A percentile compares a stretch with the other conserved stretches of the same genome.
These are phyloP conservation scores for Suhomyces panamericanus DNA, from an alignment of 1,139 yeast genomes.

Conservation along the genomic window DNA sequence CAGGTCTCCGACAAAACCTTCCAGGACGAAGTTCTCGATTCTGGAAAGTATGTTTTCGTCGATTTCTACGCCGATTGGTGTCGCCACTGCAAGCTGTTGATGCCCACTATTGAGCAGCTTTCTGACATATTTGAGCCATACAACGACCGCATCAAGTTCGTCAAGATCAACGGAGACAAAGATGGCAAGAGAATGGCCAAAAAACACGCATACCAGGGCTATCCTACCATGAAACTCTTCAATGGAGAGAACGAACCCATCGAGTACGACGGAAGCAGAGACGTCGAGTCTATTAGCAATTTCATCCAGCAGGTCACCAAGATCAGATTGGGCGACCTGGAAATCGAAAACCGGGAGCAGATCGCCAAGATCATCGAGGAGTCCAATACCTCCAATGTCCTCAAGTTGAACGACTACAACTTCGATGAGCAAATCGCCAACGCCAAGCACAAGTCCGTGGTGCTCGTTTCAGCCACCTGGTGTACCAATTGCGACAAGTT, in stretches of 20 bases:
- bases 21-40: slow-evolving; percentile 51
- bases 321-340: slow-evolving; percentile 20
- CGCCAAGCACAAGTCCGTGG: slow-evolving; percentile 24
- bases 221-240: slow-evolving; percentile 63
- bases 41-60: slow-evolving; percentile 65
- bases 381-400: slow-evolving; percentile 20
- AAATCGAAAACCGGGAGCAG: slow-evolving; percentile 7
- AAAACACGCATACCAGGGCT: slow-evolving; percentile 59
- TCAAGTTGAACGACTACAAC: slow-evolving; percentile 35
- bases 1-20: slow-evolving; percentile 49
- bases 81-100: slow-evolving; percentile 68
- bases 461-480: slow-evolving; percentile 44
- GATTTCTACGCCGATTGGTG: slow-evolving; percentile 85
- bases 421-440: slow-evolving; percentile 34
- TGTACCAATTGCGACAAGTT: slow-evolving; percentile 31
- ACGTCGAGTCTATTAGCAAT: slow-evolving; percentile 44
- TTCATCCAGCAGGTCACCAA: slow-evolving; percentile 44
- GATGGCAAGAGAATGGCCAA: slow-evolving; percentile 55
- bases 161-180: slow-evolving; percentile 68
- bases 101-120: slow-evolving; percentile 63
- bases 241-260: slow-evolving; percentile 51
- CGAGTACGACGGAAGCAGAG: slow-evolving; percentile 51
- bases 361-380: slow-evolving; percentile 4
- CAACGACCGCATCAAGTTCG: slow-evolving; percentile 48
- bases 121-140: slow-evolving; percentile 50